These are phyloP conservation scores for Lenzites betulinus DNA, from an alignment of 768 basidiomycete genomes.

Conservation along the genomic window DNA sequence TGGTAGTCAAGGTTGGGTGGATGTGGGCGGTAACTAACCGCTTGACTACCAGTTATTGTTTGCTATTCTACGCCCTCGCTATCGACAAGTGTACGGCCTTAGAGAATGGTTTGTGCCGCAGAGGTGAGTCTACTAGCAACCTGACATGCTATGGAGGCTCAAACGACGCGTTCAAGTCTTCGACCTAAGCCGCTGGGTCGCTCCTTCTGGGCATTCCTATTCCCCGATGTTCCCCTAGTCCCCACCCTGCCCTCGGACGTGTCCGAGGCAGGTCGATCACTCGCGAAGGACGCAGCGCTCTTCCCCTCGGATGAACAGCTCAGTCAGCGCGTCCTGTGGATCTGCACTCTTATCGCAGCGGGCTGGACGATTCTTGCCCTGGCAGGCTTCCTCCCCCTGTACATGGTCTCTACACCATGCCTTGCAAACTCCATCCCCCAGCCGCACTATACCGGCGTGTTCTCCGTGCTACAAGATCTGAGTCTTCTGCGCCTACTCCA, in stretches of 20 bases:
- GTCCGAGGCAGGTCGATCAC: slow-evolving; percentile 53
- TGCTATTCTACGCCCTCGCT: slow-evolving; percentile 66
- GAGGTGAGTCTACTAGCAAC: slow-evolving; percentile 48
- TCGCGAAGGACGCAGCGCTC: slow-evolving; percentile 49
- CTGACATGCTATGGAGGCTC: neutral
- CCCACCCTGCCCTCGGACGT: slow-evolving; percentile 59
- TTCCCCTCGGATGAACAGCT: slow-evolving; percentile 80
- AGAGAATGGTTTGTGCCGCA: slow-evolving; percentile 78
- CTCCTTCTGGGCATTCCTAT: slow-evolving; percentile 66
- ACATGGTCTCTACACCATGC: slow-evolving; percentile 70
- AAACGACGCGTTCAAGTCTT: slow-evolving; percentile 42
- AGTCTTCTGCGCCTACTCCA: slow-evolving; percentile 74
- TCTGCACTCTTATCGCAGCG: slow-evolving; percentile 60
- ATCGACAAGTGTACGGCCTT: slow-evolving; percentile 69
- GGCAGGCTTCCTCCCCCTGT: slow-evolving; percentile 71
- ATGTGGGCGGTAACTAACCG: neutral
- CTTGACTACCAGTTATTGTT: slow-evolving; percentile 54
- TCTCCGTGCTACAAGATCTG: slow-evolving; percentile 73
- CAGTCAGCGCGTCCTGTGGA: slow-evolving; percentile 69
- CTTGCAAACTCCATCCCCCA: slow-evolving; percentile 51
- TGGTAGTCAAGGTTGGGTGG: too few species aligned
- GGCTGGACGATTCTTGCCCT: slow-evolving; percentile 72
- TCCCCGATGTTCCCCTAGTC: slow-evolving; percentile 67
- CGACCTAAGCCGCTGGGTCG: slow-evolving; percentile 64
- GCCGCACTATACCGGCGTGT: slow-evolving; percentile 54